Percentiles rank a stretch among this genome's conserved stretches.
phyloP scores from a whole-genome alignment of 106 monocot genomes.

The Posidonia australis region DNA sequence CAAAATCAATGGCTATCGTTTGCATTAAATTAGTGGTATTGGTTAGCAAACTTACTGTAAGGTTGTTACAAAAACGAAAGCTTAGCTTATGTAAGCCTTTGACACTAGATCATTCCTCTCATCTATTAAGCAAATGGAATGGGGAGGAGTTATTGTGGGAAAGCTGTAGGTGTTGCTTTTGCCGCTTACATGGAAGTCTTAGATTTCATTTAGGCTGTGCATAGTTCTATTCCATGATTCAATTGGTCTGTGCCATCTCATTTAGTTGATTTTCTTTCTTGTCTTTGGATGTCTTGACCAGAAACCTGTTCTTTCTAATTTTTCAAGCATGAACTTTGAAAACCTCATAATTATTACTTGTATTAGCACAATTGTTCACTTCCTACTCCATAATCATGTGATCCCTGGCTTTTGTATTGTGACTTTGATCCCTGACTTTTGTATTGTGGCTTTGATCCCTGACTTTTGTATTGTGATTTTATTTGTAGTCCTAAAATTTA shows the following conservation, averaged over 20 bases:
- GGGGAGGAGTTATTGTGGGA: too few relatives aligned
- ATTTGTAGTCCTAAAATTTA: too few relatives aligned
- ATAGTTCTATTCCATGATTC: not conserved
- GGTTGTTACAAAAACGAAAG: too few relatives aligned
- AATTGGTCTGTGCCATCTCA: not conserved
- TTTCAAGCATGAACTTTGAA: not conserved
- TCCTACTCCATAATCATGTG: not conserved
- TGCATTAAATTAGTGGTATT: too few relatives aligned
- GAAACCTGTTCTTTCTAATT: not conserved
- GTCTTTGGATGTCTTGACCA: too few relatives aligned
- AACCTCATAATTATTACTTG: not conserved
- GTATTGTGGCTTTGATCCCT: not conserved
- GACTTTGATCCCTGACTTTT: not conserved
- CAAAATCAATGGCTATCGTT: too few relatives aligned
- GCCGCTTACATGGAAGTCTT: too few relatives aligned
- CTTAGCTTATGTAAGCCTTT: too few relatives aligned
- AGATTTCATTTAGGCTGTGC: not conserved
- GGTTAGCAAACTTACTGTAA: too few relatives aligned
- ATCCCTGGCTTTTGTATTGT: not conserved
- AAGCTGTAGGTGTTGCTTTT: too few relatives aligned
- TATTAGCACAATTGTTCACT: not conserved
- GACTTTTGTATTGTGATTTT: not conserved
- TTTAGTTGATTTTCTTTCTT: not conserved
- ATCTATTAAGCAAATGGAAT: too few relatives aligned
- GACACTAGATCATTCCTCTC: too few relatives aligned